phyloP scores from a whole-genome alignment of 495 filamentous ascomycete species.

The Tetracladium setigerum region DNA sequence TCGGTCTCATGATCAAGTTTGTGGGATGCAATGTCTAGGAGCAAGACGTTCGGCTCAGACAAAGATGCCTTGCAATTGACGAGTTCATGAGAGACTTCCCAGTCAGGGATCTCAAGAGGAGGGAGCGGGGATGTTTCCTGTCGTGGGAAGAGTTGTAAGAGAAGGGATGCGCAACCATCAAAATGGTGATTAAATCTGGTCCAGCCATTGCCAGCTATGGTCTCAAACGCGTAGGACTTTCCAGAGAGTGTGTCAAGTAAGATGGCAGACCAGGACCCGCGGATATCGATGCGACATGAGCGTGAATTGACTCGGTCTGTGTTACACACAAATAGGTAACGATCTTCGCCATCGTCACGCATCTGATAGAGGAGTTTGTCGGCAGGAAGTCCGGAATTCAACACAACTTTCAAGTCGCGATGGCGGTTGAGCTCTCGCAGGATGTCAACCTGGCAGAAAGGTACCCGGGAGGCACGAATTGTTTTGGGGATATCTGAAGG shows the following conservation, averaged over 20 bases:
- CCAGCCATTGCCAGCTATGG: constrained; percentile 4
- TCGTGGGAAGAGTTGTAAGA: constrained; percentile 13
- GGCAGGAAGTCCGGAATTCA: background rate
- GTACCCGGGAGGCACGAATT: constrained; percentile 2
- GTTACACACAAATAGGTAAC: constrained; percentile 23
- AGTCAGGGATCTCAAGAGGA: background rate
- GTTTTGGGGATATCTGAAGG: background rate
- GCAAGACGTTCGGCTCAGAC: constrained; percentile 21
- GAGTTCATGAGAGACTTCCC: constrained; percentile 4
- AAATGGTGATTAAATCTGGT: constrained; percentile 16
- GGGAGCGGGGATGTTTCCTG: background rate
- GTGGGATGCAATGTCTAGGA: constrained; percentile 21
- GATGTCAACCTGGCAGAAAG: constrained; percentile 9
- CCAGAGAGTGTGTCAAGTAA: constrained; percentile 17
- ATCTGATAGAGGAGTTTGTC: constrained; percentile 21
- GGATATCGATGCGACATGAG: constrained; percentile 1
- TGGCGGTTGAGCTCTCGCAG: constrained; percentile 11
- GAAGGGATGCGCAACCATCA: constrained; percentile 16
- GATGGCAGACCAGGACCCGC: constrained; percentile 15
- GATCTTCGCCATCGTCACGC: constrained; percentile 18
- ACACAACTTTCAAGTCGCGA: constrained; percentile 12
- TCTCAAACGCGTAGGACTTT: background rate
- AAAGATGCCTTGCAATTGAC: constrained; percentile 1
- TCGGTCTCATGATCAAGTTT: constrained; percentile 10
- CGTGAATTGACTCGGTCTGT: constrained; percentile 14